Conservation (phyloP, 2,329 filamentous ascomycete genomes). For the Ophiostoma sp. region DNA sequence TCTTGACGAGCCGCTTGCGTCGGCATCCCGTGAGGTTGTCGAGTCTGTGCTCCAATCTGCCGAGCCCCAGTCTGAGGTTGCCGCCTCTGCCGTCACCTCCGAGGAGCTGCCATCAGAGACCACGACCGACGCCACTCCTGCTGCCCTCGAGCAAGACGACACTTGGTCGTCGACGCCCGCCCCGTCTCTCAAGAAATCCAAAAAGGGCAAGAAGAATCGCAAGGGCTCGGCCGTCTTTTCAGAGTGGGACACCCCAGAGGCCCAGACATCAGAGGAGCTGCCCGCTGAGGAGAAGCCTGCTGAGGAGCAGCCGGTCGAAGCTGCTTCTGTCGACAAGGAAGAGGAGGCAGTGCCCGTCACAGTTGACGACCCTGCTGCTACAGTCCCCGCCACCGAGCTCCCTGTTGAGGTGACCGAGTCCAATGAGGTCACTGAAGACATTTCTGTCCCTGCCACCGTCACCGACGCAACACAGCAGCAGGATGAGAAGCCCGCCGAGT, state of each 20-base stretch:
- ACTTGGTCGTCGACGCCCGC: background rate
- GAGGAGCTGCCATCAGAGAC: background rate
- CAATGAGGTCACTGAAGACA: background rate
- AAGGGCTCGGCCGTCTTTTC: background rate
- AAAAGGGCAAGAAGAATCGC: slow-evolving; percentile 36
- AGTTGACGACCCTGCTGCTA: background rate
- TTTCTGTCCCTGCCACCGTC: background rate
- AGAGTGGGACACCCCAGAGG: background rate
- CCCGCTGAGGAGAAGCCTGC: background rate
- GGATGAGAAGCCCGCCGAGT: background rate
- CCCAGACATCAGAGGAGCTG: background rate
- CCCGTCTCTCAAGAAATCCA: slow-evolving; percentile 37
- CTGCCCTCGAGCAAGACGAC: background rate
- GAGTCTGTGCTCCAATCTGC: background rate
- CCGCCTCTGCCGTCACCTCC: background rate
- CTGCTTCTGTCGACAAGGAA: background rate
- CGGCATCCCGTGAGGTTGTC: slow-evolving; percentile 1
- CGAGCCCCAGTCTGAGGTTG: background rate
- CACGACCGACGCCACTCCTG: background rate
- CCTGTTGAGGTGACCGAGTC: background rate
- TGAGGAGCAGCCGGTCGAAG: background rate
- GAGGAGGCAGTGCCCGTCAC: background rate
- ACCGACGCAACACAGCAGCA: background rate
- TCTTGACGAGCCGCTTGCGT: background rate
- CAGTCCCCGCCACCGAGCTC: background rate